Percentiles rank a stretch among this genome's conserved stretches.
Conservation (phyloP, 306 rosid genomes). For the Quercus alba region DNA sequence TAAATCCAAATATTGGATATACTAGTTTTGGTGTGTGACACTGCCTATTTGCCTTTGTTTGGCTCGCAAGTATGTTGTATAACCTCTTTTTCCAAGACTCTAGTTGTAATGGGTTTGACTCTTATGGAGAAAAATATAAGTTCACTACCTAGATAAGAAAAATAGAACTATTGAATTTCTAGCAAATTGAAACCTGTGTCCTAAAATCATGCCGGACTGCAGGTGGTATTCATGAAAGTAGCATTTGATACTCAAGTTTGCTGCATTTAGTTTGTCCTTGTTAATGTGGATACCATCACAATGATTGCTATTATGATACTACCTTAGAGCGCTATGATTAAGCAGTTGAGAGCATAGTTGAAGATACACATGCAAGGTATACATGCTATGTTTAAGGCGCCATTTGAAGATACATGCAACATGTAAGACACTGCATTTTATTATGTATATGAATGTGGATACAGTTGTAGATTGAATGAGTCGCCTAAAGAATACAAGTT, state of each 20-base stretch:
- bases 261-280: neutral
- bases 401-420: too few species aligned
- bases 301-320: too few species aligned
- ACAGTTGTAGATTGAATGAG: too few species aligned
- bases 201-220: neutral
- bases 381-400: too few species aligned
- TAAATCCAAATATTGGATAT: conserved; percentile 9
- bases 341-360: too few species aligned
- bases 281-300: too few species aligned
- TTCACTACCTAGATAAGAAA: neutral
- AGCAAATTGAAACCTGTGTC: neutral
- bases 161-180: neutral
- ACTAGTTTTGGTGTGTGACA: conserved; percentile 24
- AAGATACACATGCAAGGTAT: too few species aligned
- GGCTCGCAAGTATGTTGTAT: neutral
- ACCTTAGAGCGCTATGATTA: too few species aligned
- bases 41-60: neutral
- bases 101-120: neutral
- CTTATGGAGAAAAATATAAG: neutral
- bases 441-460: too few species aligned
- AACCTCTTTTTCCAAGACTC: neutral
- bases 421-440: too few species aligned
- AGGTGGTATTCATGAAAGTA: neutral
- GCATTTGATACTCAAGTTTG: neutral
- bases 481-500: too few species aligned